These are phyloP conservation scores for Micractinium conductrix DNA, from an alignment of 139 green algal genomes.

Conservation along the genomic window DNA sequence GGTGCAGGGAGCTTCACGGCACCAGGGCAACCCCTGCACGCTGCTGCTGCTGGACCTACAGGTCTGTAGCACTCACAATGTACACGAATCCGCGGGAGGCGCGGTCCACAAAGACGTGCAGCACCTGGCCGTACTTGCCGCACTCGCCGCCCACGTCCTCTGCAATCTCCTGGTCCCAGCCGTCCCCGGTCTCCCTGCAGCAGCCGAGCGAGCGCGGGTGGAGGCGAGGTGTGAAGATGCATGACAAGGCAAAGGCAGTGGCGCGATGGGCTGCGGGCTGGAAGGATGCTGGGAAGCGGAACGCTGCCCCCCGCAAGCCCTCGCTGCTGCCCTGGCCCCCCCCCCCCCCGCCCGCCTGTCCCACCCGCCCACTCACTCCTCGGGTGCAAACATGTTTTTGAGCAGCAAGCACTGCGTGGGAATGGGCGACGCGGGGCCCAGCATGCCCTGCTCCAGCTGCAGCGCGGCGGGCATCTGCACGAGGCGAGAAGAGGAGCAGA, in stretches of 20 bases:
- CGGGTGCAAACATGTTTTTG: slow-evolving; percentile 96
- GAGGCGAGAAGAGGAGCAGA: background rate
- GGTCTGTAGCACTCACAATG: slow-evolving; percentile 55
- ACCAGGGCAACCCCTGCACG: too few relatives aligned
- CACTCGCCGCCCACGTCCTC: slow-evolving; percentile 90
- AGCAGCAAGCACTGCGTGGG: slow-evolving; percentile 92
- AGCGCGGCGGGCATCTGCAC: slow-evolving; percentile 21
- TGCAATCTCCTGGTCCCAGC: slow-evolving; percentile 91
- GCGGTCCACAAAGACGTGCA: slow-evolving; percentile 85
- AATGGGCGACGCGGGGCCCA: slow-evolving; percentile 90
- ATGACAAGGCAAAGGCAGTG: too few relatives aligned
- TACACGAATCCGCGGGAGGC: slow-evolving; percentile 92
- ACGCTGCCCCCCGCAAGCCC: background rate
- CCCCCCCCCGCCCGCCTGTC: too few relatives aligned
- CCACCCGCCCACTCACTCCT: slow-evolving; percentile 53
- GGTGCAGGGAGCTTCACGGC: too few relatives aligned
- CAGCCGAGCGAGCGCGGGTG: too few relatives aligned
- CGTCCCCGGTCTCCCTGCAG: slow-evolving; percentile 73
- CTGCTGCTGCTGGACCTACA: too few relatives aligned
- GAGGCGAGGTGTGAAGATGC: too few relatives aligned
- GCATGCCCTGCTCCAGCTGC: slow-evolving; percentile 74
- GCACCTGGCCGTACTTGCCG: slow-evolving; percentile 87
- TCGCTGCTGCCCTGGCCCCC: background rate
- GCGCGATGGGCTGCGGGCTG: too few relatives aligned
- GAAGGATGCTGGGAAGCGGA: too few relatives aligned